Base-by-base conservation (phyloP, 108 stramenopile species). In the Nitzschia sp. region DNA sequence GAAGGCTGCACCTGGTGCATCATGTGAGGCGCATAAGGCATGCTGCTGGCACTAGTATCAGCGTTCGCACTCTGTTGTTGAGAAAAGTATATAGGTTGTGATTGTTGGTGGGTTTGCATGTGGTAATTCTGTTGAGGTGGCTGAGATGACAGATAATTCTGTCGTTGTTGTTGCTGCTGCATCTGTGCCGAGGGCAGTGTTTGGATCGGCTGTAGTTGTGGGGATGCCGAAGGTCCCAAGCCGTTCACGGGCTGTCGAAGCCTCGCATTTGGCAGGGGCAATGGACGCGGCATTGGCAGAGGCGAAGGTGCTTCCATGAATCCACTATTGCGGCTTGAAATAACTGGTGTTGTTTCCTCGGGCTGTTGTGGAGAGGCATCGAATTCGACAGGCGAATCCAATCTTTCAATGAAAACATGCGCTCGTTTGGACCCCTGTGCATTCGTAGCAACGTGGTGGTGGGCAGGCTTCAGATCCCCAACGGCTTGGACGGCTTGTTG, bases 401-500 rank as follows among this genome's bases (percentile, higher is more conserved):
- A 5, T 22, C 60, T 27, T 25, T 61, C 60, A 5, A 61, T 22
- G 36, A 68, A 47, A 36, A 82, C 48, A 35, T 83, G 82, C 2
- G 82, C 82, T 3, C 79, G 61, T 38, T 83, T 83, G 36, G 79
- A 67, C 19, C 75, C 82, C 15, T 68, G 45, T 2, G 52, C 23
- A 63, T 76, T 80, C 6, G 75, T 83, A 27, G 53, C 31, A 30
- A 79, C 38, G 35, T 69, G 71, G 3, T 70, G 73, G 41, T 69
- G 73, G 0, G 31, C 45, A 26, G 77, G 77, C 23, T 78, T 47
- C 53, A 77, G 72, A 62, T 84, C 73, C 13, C 61, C 79, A 22
- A 91, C 70, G 17, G 79, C 76, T 47, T 69, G 58, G 38, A 91
- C 76, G n/a, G 90, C 87, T 23, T 89, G 81, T 50, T 85, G 79